Evolutionary conservation across 1,284 basidiomycete genomes (phyloP).

Genomic region (Inonotus hispidus): DNA sequence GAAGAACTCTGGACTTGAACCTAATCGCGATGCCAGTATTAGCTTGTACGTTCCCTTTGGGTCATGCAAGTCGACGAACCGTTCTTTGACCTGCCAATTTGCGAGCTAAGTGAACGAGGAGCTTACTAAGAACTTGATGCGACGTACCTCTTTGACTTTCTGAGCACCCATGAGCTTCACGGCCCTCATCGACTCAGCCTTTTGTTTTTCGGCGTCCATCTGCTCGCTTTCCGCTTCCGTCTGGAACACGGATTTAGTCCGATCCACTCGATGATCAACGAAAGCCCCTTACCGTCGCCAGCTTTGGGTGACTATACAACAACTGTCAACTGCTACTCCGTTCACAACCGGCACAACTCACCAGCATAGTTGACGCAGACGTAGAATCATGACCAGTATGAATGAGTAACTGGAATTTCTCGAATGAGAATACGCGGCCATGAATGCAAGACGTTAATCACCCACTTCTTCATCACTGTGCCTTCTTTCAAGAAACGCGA

Average conservation of each 20-base stretch:
- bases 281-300: slow-evolving; percentile 44
- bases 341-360: slow-evolving; percentile 13
- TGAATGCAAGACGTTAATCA: neutral
- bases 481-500: slow-evolving; percentile 53
- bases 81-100: slow-evolving; percentile 33
- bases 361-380: slow-evolving; percentile 59
- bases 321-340: neutral
- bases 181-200: slow-evolving; percentile 53
- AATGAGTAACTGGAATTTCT: slow-evolving; percentile 10
- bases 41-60: neutral
- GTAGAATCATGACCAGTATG: slow-evolving; percentile 53
- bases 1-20: slow-evolving; percentile 16
- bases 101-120: neutral
- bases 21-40: slow-evolving; percentile 4
- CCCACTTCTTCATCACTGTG: slow-evolving; percentile 58
- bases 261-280: slow-evolving; percentile 20
- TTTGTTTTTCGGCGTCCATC: slow-evolving; percentile 46
- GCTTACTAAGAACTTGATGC: neutral
- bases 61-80: slow-evolving; percentile 21
- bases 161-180: slow-evolving; percentile 45
- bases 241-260: neutral
- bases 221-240: slow-evolving; percentile 26
- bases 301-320: slow-evolving; percentile 47
- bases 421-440: neutral
- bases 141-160: slow-evolving; percentile 47